Conservation (phyloP, 148 eudicot species). For the Cornus controversa region DNA sequence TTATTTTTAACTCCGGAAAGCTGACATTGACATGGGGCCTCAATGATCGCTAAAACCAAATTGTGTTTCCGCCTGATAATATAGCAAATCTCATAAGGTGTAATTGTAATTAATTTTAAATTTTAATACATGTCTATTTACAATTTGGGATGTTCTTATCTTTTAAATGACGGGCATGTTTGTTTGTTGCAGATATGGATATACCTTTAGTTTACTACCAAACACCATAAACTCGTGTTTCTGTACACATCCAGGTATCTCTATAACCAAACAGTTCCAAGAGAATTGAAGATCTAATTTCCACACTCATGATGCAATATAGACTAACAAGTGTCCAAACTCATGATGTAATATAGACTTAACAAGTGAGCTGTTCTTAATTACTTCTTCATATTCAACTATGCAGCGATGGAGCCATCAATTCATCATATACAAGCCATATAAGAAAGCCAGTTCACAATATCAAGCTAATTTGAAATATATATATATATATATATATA, state of each 20-base stretch:
- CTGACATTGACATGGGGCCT: no score
- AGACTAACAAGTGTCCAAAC: not conserved
- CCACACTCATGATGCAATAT: no score
- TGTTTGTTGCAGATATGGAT: not conserved
- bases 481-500: no score
- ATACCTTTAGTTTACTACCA: not conserved
- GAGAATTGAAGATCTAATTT: not conserved
- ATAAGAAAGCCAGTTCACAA: no score
- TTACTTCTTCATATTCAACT: no score
- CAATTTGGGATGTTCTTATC: not conserved
- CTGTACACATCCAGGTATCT: not conserved
- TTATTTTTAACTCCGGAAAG: no score
- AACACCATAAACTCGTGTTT: not conserved
- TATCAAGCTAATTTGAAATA: no score
- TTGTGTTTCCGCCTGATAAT: no score
- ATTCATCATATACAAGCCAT: not conserved
- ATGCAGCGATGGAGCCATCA: not conserved
- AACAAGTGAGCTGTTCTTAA: not conserved
- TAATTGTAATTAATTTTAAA: no score
- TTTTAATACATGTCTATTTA: not conserved
- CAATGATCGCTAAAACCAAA: no score
- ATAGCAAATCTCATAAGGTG: no score
- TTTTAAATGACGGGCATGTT: not conserved
- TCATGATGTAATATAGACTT: no score
- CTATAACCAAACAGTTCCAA: conserved; percentile 7